Evolutionary conservation across 2,329 filamentous ascomycete species (phyloP).

Genomic region (Pseudonectria foliicola): DNA sequence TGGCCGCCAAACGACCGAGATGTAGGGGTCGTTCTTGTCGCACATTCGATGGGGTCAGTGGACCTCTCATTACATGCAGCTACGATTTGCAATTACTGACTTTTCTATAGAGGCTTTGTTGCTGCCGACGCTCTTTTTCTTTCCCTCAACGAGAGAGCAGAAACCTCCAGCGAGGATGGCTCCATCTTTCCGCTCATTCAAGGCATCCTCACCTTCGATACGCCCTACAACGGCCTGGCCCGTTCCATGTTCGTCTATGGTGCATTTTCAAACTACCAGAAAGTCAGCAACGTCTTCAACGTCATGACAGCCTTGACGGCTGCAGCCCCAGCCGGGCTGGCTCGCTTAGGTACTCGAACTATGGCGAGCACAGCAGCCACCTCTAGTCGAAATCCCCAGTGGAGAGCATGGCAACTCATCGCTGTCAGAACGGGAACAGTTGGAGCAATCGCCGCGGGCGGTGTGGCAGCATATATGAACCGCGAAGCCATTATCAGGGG

Average conservation of each 20-base stretch:
- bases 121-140: conserved; percentile 74
- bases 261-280: conserved; percentile 52
- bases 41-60: conserved; percentile 69
- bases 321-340: conserved; percentile 38
- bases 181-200: conserved; percentile 75
- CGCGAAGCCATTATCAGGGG: conserved; percentile 57
- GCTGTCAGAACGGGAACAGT: conserved; percentile 78
- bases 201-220: conserved; percentile 77
- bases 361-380: conserved; percentile 13
- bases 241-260: conserved; percentile 55
- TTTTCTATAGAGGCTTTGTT: conserved; percentile 60
- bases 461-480: conserved; percentile 74
- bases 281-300: conserved; percentile 49
- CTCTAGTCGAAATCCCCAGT: conserved; percentile 30
- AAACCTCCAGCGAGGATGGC: conserved; percentile 20
- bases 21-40: conserved; percentile 71
- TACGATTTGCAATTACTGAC: conserved; percentile 1
- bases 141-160: conserved; percentile 56
- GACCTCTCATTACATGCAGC: background rate
- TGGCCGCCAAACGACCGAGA: conserved; percentile 76
- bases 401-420: conserved; percentile 53
- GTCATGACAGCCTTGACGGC: conserved; percentile 48
- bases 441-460: conserved; percentile 72
- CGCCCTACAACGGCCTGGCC: conserved; percentile 66
- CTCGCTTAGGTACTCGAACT: conserved; percentile 19